Evolutionary conservation across 768 basidiomycete genomes (phyloP).

Genomic region (Suillus placidus): DNA sequence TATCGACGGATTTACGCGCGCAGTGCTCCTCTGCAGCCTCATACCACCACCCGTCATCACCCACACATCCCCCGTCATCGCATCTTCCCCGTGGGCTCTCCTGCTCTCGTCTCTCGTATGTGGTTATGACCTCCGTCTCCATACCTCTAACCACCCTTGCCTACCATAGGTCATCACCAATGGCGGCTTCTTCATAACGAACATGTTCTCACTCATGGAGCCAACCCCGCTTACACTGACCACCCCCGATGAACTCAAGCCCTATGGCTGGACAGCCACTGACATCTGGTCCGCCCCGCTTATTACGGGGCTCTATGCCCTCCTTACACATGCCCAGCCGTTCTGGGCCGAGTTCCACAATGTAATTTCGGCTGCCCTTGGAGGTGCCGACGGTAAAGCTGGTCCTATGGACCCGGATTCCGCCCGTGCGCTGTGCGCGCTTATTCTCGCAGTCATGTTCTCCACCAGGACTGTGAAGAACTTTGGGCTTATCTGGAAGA

Average conservation of each 20-base stretch:
- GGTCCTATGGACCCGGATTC: constrained; percentile 61
- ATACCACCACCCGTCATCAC: constrained; percentile 68
- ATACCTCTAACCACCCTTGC: neutral
- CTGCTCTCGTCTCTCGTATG: constrained; percentile 72
- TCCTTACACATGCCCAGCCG: constrained; percentile 85
- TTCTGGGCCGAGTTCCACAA: constrained; percentile 70
- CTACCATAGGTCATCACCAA: constrained; percentile 64
- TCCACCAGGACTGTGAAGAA: constrained; percentile 65
- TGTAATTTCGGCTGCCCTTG: constrained; percentile 50
- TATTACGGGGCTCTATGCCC: constrained; percentile 76
- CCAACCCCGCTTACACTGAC: constrained; percentile 68
- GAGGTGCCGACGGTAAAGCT: constrained; percentile 36
- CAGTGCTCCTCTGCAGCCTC: constrained; percentile 75
- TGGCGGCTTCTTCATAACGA: constrained; percentile 79
- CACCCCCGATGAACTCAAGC: constrained; percentile 78
- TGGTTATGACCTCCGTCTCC: constrained; percentile 6
- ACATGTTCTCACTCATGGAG: constrained; percentile 73
- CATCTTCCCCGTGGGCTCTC: constrained; percentile 76
- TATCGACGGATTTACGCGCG: constrained; percentile 78
- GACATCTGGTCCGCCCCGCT: constrained; percentile 88
- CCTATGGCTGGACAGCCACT: constrained; percentile 83
- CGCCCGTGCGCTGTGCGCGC: constrained; percentile 73
- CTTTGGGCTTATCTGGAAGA: constrained; percentile 40
- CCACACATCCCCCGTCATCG: constrained; percentile 51
- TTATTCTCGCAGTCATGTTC: constrained; percentile 66